Percentiles rank a stretch among this genome's conserved stretches.
Conservation (phyloP, 1,139 yeast species). For the Sugiyamaella castrensis region DNA sequence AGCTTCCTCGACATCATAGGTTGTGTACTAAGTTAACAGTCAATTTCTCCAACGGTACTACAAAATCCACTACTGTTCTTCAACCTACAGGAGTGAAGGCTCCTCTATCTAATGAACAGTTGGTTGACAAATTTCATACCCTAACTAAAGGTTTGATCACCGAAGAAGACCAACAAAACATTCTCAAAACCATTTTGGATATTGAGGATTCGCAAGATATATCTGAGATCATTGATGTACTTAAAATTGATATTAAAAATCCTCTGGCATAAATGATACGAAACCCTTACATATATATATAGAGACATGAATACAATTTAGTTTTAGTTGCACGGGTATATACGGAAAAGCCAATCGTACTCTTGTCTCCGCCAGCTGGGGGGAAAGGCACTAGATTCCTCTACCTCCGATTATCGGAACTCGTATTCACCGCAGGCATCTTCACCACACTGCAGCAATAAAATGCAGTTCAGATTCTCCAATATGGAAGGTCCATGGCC, state of each 20-base stretch:
- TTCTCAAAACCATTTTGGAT: conserved; percentile 9
- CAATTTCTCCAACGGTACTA: conserved; percentile 5
- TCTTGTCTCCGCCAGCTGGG: too few species aligned
- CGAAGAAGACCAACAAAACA: conserved; percentile 7
- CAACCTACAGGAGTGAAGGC: conserved; percentile 18
- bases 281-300: not conserved
- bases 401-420: too few species aligned
- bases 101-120: conserved; percentile 9
- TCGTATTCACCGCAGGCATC: too few species aligned
- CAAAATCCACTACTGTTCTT: conserved; percentile 1
- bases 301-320: too few species aligned
- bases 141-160: conserved; percentile 14
- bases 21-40: conserved; percentile 15
- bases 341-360: too few species aligned
- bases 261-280: conserved; percentile 7
- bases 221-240: conserved; percentile 3
- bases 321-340: too few species aligned
- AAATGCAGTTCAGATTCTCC: too few species aligned
- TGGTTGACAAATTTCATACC: conserved; percentile 11
- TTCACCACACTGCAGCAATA: too few species aligned
- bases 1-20: conserved; percentile 5
- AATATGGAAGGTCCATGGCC: too few species aligned
- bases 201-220: conserved; percentile 6
- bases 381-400: too few species aligned
- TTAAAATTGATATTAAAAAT: conserved; percentile 9